Conservation (phyloP, 2,329 filamentous ascomycete species). For the Neofusicoccum kwambonambiense region DNA sequence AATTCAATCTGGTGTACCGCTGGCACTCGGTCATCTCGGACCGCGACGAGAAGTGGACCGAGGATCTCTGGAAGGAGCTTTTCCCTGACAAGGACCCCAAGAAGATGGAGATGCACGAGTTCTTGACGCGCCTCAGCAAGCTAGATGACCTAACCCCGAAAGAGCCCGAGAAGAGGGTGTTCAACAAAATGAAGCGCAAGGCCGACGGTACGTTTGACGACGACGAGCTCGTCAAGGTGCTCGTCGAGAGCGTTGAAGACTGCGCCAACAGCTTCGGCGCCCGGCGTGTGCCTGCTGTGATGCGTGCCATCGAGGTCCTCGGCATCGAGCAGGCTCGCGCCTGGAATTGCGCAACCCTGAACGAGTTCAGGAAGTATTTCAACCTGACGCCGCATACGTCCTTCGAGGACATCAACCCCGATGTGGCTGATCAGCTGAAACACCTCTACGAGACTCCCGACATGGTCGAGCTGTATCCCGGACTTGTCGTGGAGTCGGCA, state of each 20-base stretch:
- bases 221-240: slow-evolving; percentile 70
- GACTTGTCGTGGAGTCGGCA: slow-evolving; percentile 71
- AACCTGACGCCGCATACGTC: slow-evolving; percentile 71
- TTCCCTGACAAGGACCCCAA: slow-evolving; percentile 51
- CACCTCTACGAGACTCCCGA: slow-evolving; percentile 71
- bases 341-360: slow-evolving; percentile 76
- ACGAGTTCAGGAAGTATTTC: slow-evolving; percentile 84
- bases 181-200: slow-evolving; percentile 64
- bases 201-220: slow-evolving; percentile 70
- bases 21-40: slow-evolving; percentile 80
- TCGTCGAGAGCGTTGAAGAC: slow-evolving; percentile 71
- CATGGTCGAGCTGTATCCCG: slow-evolving; percentile 77
- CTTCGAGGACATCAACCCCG: slow-evolving; percentile 81
- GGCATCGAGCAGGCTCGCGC: slow-evolving; percentile 74
- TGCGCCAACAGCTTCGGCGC: slow-evolving; percentile 61
- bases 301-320: slow-evolving; percentile 75
- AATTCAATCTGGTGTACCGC: slow-evolving; percentile 86
- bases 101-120: slow-evolving; percentile 58
- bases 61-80: slow-evolving; percentile 49
- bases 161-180: slow-evolving; percentile 68
- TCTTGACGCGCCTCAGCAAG: slow-evolving; percentile 62
- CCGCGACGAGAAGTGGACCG: slow-evolving; percentile 78
- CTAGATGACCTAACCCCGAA: slow-evolving; percentile 61
- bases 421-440: slow-evolving; percentile 62
- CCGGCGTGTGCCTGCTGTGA: slow-evolving; percentile 69